These are phyloP conservation scores for Pestalotiopsis sp. DNA, from an alignment of 2,329 filamentous ascomycete species.

Conservation along the genomic window DNA sequence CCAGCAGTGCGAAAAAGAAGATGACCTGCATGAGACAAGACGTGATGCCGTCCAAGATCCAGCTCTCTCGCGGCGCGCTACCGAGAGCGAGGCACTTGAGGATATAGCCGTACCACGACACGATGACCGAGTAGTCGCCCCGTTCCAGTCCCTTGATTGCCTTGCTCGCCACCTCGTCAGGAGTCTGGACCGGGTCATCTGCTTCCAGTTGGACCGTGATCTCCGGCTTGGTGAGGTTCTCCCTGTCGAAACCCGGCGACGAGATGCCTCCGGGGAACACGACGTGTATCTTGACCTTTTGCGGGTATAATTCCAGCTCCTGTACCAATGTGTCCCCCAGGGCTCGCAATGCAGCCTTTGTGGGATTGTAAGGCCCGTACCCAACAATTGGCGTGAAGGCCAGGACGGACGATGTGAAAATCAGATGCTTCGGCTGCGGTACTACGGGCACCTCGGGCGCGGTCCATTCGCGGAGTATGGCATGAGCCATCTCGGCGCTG, in stretches of 20 bases:
- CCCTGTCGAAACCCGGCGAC: slow-evolving; percentile 72
- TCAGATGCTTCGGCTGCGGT: slow-evolving; percentile 69
- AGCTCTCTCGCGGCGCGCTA: slow-evolving; percentile 58
- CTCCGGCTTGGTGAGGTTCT: slow-evolving; percentile 78
- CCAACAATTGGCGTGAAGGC: slow-evolving; percentile 79
- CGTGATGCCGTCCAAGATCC: slow-evolving; percentile 60
- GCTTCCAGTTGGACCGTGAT: slow-evolving; percentile 81
- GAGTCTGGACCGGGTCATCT: slow-evolving; percentile 76
- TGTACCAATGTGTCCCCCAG: slow-evolving; percentile 82
- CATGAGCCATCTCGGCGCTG: slow-evolving; percentile 81
- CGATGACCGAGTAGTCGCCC: slow-evolving; percentile 79
- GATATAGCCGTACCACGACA: slow-evolving; percentile 69
- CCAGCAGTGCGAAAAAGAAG: slow-evolving; percentile 59
- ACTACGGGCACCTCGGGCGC: slow-evolving; percentile 45
- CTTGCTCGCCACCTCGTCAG: slow-evolving; percentile 72
- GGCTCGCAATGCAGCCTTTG: slow-evolving; percentile 82
- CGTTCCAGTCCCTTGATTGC: slow-evolving; percentile 76
- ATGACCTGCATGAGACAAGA: slow-evolving; percentile 54
- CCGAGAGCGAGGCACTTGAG: slow-evolving; percentile 67
- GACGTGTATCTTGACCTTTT: slow-evolving; percentile 77
- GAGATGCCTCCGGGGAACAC: slow-evolving; percentile 85
- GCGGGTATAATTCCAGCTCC: slow-evolving; percentile 85
- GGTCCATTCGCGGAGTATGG: slow-evolving; percentile 76
- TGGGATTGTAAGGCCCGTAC: slow-evolving; percentile 80
- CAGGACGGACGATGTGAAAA: slow-evolving; percentile 81